Evolutionary conservation across 2,329 filamentous ascomycete species (phyloP), one percentile per base, ranked within the genome.

Genomic region (Xylariaceae sp.): DNA sequence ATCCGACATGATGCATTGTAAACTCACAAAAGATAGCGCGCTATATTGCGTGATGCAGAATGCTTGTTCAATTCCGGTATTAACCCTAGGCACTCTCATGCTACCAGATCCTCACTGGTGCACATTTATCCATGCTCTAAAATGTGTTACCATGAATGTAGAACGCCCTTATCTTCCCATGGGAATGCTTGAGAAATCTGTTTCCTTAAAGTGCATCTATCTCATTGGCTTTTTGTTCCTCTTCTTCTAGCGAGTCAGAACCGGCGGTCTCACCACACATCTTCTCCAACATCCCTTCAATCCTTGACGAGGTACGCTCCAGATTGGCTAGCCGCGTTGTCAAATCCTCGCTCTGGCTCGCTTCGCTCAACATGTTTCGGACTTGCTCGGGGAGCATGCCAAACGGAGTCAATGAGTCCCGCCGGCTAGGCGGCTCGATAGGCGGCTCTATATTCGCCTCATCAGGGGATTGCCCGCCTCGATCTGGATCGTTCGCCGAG

Each of bases 391-490:
- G 70, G 12, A 85, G 71, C 0, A 79, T 78, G 0, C 81, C 82
- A 56, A 83, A 85, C 59, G 76, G 74, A 19, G 73, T 74, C 56
- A 85, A 83, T 34, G 83, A 86, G 70, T 86, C 83, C 43, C 83
- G 75, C 31, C 83, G 77, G 43, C 76, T 76, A 12, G 76, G 70
- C 17, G 75, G 64, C 46, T 73, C 74, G 8, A 48, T 45, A 34
- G 59, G 53, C 1, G 65, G 54, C 16, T 61, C 51, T 46, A 33
- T 58, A 46, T 26, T 62, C 48, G 26, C 60, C 49, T 61, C 48
- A n/a, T 9, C 24, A 39, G 31, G 17, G 17, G 3, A 16, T 29
- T 45, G 54, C 19, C 50, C 56, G 36, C 53, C 60, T 40, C 24
- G 56, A 17, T 39, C 17, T 33, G 61, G 60, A 24, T 66, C 29